phyloP scores from a whole-genome alignment of 2,329 filamentous ascomycete species.

The Fusarium chlamydosporum region DNA sequence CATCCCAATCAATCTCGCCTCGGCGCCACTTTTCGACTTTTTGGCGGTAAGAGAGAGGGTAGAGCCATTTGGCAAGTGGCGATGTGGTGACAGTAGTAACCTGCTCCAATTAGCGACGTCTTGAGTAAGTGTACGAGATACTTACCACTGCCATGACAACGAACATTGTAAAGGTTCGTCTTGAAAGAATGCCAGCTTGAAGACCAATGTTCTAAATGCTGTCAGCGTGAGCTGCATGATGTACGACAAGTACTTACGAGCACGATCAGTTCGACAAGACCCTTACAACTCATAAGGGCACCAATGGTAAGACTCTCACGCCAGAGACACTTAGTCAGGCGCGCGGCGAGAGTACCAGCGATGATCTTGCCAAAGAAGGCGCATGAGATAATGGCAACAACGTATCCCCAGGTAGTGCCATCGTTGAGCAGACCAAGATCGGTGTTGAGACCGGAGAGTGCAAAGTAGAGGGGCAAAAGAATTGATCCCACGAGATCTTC shows the following conservation, averaged over 20 bases:
- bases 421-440: conserved; percentile 86
- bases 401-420: conserved; percentile 90
- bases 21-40: conserved; percentile 73
- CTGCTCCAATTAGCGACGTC: conserved; percentile 24
- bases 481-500: conserved; percentile 89
- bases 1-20: conserved; percentile 90
- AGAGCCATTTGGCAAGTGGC: conserved; percentile 79
- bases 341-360: conserved; percentile 84
- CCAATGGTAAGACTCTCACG: conserved; percentile 91
- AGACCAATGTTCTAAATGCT: conserved; percentile 75
- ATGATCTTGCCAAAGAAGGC: conserved; percentile 89
- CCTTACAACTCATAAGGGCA: conserved; percentile 95
- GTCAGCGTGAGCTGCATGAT: neutral
- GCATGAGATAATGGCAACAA: conserved; percentile 83
- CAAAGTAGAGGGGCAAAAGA: conserved; percentile 93
- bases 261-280: conserved; percentile 95
- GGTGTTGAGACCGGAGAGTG: conserved; percentile 89
- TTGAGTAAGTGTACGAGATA: neutral
- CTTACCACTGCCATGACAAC: conserved; percentile 86
- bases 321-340: conserved; percentile 80
- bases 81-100: conserved; percentile 88
- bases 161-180: conserved; percentile 90
- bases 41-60: conserved; percentile 74
- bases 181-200: conserved; percentile 84
- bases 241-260: conserved; percentile 68